Evolutionary conservation across 352 stramenopile species (phyloP).

Genomic region (Pythium coloratum): DNA sequence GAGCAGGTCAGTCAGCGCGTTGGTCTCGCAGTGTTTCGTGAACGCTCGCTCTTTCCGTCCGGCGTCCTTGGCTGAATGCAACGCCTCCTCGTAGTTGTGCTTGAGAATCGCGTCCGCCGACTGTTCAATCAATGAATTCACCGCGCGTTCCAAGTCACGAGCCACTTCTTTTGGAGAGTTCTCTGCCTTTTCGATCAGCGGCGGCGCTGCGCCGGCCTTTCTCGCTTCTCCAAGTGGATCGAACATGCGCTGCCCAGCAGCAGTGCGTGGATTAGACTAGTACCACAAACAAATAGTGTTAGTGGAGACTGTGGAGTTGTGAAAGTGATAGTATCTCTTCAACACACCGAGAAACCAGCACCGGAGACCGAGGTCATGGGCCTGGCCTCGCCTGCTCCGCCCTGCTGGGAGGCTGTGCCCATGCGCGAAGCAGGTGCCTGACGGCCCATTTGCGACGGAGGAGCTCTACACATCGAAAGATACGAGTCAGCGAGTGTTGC

Average conservation of each 20-base stretch:
- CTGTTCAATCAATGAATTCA: slow-evolving; percentile 93
- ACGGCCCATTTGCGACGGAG: slow-evolving; percentile 77
- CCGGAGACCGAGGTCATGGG: slow-evolving; percentile 94
- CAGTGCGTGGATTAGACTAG: slow-evolving; percentile 80
- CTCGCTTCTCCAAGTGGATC: slow-evolving; percentile 89
- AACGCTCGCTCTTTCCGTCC: slow-evolving; percentile 90
- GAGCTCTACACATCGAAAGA: slow-evolving; percentile 32
- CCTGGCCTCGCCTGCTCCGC: slow-evolving; percentile 61
- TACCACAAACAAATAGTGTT: slow-evolving; percentile 1
- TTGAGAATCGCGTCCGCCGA: slow-evolving; percentile 76
- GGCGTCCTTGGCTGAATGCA: slow-evolving; percentile 88
- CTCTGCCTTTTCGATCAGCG: slow-evolving; percentile 90
- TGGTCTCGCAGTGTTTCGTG: slow-evolving; percentile 89
- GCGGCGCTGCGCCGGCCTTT: slow-evolving; percentile 71
- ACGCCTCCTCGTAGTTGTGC: slow-evolving; percentile 77
- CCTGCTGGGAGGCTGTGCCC: slow-evolving; percentile 53
- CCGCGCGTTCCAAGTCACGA: slow-evolving; percentile 88
- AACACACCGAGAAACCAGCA: slow-evolving; percentile 86
- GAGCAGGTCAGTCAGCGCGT: slow-evolving; percentile 87
- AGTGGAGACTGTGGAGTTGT: background rate
- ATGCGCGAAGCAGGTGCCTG: slow-evolving; percentile 59
- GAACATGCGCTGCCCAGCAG: slow-evolving; percentile 74
- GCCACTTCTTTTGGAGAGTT: slow-evolving; percentile 92
- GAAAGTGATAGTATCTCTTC: background rate
- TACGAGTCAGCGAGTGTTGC: background rate